These are phyloP conservation scores for Rutstroemia sydowiana DNA, from an alignment of 2,329 filamentous ascomycete genomes.

Conservation along the genomic window DNA sequence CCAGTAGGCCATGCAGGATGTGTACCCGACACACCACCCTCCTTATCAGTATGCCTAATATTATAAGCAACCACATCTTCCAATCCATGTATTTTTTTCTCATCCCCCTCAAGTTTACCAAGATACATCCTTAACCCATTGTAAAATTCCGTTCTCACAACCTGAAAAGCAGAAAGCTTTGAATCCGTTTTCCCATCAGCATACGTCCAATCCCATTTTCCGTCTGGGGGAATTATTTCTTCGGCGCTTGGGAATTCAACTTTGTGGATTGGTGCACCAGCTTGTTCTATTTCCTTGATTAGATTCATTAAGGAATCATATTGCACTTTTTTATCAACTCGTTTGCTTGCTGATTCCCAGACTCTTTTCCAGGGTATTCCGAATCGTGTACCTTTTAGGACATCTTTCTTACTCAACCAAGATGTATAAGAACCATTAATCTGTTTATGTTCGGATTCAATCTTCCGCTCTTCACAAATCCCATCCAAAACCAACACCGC, in stretches of 20 bases:
- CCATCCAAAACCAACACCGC: conserved; percentile 32
- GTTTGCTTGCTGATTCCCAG: conserved; percentile 48
- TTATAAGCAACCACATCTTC: conserved; percentile 46
- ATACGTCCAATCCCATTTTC: conserved; percentile 65
- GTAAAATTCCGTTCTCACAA: too few species aligned
- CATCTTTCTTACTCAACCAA: conserved; percentile 19
- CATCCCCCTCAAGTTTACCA: too few species aligned
- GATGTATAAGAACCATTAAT: not conserved
- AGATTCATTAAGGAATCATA: conserved; percentile 44
- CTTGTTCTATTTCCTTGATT: conserved; percentile 33
- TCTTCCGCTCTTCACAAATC: too few species aligned
- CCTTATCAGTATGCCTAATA: conserved; percentile 51
- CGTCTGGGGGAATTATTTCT: conserved; percentile 48
- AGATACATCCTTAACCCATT: too few species aligned
- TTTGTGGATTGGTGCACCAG: conserved; percentile 61
- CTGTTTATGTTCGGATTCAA: too few species aligned
- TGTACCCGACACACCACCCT: conserved; percentile 45
- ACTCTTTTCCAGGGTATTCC: conserved; percentile 65
- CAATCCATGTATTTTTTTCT: too few species aligned
- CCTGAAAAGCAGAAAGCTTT: too few species aligned
- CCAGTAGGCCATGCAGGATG: conserved; percentile 10
- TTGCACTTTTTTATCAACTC: conserved; percentile 43
- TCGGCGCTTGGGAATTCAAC: conserved; percentile 59
- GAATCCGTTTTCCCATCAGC: too few species aligned
- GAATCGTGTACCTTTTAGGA: conserved; percentile 54